These are phyloP conservation scores for Leccinum broughii DNA, from an alignment of 768 basidiomycete species.

Conservation along the genomic window DNA sequence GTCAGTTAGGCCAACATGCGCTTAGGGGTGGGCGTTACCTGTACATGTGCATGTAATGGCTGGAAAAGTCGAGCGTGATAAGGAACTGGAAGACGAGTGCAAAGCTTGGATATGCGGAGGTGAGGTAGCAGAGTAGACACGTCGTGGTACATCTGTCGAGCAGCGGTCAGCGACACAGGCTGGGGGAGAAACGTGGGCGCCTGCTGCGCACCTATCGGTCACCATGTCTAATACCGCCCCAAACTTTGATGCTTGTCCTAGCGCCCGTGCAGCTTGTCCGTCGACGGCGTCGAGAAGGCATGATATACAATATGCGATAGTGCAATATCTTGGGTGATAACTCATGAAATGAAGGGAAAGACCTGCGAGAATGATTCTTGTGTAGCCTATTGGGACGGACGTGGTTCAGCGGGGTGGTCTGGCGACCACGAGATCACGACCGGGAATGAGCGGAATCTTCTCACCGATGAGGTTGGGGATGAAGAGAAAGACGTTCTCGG, in stretches of 20 bases:
- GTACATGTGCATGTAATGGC: constrained; percentile 99
- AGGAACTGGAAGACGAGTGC: constrained; percentile 91
- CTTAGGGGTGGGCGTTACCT: constrained; percentile 51
- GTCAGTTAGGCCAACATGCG: constrained; percentile 6
- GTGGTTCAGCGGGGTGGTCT: constrained; percentile 3
- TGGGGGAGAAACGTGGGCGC: not conserved
- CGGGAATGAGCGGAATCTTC: constrained; percentile 21
- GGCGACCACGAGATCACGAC: not conserved
- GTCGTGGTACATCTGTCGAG: constrained; percentile 91
- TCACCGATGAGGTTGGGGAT: constrained; percentile 94
- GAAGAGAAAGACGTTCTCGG: constrained; percentile 97
- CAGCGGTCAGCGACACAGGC: not conserved
- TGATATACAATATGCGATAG: constrained; percentile 83
- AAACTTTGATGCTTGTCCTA: constrained; percentile 93
- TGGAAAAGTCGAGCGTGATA: constrained; percentile 95
- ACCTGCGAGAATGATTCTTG: constrained; percentile 87
- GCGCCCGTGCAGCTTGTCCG: constrained; percentile 84
- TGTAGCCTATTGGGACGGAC: constrained; percentile 62
- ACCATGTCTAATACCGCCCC: constrained; percentile 99
- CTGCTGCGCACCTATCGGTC: constrained; percentile 77
- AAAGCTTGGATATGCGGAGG: constrained; percentile 83
- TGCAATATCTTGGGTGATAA: constrained; percentile 91
- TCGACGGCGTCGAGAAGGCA: constrained; percentile 95
- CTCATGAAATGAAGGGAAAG: constrained; percentile 91
- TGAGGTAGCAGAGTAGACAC: constrained; percentile 90